These are phyloP conservation scores for Alternaria postmessia DNA, from an alignment of 2,329 filamentous ascomycete species.

Conservation along the genomic window DNA sequence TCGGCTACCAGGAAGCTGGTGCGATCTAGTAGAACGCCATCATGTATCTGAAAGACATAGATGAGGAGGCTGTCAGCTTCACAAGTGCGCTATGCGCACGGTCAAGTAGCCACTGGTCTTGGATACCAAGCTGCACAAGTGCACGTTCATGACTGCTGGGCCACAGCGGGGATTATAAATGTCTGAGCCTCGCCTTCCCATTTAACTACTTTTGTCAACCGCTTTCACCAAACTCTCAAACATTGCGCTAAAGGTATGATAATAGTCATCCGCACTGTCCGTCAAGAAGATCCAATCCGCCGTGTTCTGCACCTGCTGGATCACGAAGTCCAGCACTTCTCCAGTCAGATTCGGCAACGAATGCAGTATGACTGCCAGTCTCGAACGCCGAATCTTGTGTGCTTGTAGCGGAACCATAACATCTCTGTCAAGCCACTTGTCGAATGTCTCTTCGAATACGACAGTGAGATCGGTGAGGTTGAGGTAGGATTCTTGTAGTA, in stretches of 20 bases:
- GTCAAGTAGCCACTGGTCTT: neutral
- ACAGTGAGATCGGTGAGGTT: conserved; percentile 45
- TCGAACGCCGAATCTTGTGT: conserved; percentile 27
- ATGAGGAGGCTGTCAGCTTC: too few species aligned
- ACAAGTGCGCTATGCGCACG: too few species aligned
- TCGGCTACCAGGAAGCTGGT: too few species aligned
- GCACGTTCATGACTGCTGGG: neutral
- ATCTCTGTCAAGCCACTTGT: conserved; percentile 34
- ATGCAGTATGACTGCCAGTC: conserved; percentile 41
- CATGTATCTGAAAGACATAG: too few species aligned
- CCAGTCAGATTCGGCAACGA: conserved; percentile 35
- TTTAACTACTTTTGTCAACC: conserved; percentile 14
- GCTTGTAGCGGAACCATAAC: conserved; percentile 32
- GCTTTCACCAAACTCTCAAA: conserved; percentile 33
- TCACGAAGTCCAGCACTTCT: conserved; percentile 35
- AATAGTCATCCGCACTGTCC: conserved; percentile 38
- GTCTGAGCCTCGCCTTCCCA: neutral
- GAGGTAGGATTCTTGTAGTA: conserved; percentile 36
- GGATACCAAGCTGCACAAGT: neutral
- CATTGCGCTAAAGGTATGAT: conserved; percentile 37
- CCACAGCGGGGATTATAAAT: neutral
- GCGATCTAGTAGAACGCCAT: too few species aligned
- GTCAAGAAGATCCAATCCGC: conserved; percentile 44
- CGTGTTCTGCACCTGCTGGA: conserved; percentile 41
- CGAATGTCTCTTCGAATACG: conserved; percentile 44